These are phyloP conservation scores for Penicillium italicum DNA, from an alignment of 2,329 filamentous ascomycete genomes.

Conservation along the genomic window DNA sequence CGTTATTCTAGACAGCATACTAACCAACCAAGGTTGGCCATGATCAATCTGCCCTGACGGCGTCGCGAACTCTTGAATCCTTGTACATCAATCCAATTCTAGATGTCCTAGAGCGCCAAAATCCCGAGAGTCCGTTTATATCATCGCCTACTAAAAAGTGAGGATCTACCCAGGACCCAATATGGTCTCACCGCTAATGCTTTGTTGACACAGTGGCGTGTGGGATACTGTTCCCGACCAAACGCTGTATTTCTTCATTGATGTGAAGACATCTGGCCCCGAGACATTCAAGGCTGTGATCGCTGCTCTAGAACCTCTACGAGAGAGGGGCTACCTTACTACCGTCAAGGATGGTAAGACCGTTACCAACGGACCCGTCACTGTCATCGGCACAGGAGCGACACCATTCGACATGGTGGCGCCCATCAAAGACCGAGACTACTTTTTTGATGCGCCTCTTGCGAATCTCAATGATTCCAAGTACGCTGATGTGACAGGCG, in stretches of 20 bases:
- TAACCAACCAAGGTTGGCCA: conserved; percentile 51
- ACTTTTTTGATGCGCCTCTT: conserved; percentile 61
- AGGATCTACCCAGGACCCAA: conserved; percentile 5
- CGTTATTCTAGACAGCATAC: neutral
- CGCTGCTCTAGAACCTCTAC: conserved; percentile 55
- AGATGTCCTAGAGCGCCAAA: conserved; percentile 53
- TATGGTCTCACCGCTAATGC: neutral
- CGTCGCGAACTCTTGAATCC: conserved; percentile 52
- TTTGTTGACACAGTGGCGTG: conserved; percentile 46
- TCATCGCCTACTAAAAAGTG: conserved; percentile 49
- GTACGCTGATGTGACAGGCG: conserved; percentile 45
- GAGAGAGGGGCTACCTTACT: conserved; percentile 52
- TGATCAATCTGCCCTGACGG: conserved; percentile 50
- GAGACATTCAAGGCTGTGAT: conserved; percentile 57
- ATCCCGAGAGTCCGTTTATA: conserved; percentile 52
- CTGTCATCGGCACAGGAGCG: conserved; percentile 61
- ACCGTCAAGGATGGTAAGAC: conserved; percentile 47
- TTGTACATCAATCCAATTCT: conserved; percentile 61
- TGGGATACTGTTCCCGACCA: conserved; percentile 55
- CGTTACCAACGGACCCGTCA: conserved; percentile 51
- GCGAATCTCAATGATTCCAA: conserved; percentile 40
- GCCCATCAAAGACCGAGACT: conserved; percentile 46
- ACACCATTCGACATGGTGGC: conserved; percentile 50
- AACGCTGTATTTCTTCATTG: conserved; percentile 63
- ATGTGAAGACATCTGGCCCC: conserved; percentile 58